A percentile compares a stretch with the other conserved stretches of the same genome.
These are phyloP conservation scores for Aspergillaceae sp. DNA, from an alignment of 2,329 filamentous ascomycete genomes.

Conservation along the genomic window DNA sequence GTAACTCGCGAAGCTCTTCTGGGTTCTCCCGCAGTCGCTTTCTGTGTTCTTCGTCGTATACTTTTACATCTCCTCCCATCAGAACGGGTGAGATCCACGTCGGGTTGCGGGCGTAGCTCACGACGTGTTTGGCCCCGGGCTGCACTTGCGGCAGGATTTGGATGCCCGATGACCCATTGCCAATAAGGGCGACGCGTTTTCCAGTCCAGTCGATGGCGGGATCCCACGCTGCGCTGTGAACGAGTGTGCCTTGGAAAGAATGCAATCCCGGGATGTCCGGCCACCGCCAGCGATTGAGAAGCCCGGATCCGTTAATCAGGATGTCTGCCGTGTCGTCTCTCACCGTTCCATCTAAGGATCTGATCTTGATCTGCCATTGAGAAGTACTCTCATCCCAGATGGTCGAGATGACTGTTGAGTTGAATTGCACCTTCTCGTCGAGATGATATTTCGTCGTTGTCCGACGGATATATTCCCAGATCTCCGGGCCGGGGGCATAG, in stretches of 20 bases:
- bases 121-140: constrained; percentile 13
- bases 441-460: constrained; percentile 34
- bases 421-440: constrained; percentile 30
- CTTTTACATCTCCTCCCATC: constrained; percentile 11
- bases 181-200: constrained; percentile 22
- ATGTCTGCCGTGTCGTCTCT: constrained; percentile 14
- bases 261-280: constrained; percentile 18
- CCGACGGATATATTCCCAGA: constrained; percentile 33
- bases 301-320: constrained; percentile 19
- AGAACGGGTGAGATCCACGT: constrained; percentile 22
- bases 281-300: constrained; percentile 21
- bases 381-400: constrained; percentile 25
- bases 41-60: constrained; percentile 18
- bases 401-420: constrained; percentile 31
- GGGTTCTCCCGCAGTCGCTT: constrained; percentile 12
- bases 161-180: constrained; percentile 29
- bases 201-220: constrained; percentile 14
- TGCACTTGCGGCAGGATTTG: constrained; percentile 19
- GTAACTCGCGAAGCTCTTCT: constrained; percentile 1
- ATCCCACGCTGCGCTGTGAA: constrained; percentile 22
- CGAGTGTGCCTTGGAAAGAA: constrained; percentile 17
- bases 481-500: constrained; percentile 33
- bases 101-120: constrained; percentile 19
- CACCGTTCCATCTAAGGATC: constrained; percentile 5
- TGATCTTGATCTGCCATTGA: constrained; percentile 13